These are phyloP conservation scores for Cordyceps cicadae DNA, from an alignment of 2,329 filamentous ascomycete genomes.

Conservation along the genomic window DNA sequence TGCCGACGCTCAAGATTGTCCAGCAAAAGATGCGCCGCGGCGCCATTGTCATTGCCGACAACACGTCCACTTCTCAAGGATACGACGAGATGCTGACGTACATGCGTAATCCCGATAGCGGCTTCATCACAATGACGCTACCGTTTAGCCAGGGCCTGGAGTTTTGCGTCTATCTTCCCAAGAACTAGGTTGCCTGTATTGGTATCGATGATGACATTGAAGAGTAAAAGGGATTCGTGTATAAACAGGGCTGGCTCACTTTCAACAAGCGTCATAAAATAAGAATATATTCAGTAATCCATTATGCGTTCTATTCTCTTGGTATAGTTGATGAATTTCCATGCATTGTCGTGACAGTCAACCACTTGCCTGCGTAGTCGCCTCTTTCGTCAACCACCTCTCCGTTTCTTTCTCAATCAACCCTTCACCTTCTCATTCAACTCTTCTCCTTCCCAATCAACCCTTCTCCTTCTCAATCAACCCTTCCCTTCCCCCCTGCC, in stretches of 20 bases:
- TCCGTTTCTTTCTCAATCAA: background rate
- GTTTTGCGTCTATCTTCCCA: slow-evolving; percentile 16
- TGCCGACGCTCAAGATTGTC: slow-evolving; percentile 39
- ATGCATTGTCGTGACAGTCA: background rate
- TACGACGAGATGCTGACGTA: slow-evolving; percentile 38
- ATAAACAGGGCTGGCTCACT: background rate
- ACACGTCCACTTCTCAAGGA: slow-evolving; percentile 28
- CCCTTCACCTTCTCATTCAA: too few species aligned
- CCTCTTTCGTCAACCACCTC: too few species aligned
- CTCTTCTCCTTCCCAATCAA: background rate
- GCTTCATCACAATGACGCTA: slow-evolving; percentile 31
- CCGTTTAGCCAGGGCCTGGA: slow-evolving; percentile 17
- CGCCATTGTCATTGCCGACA: slow-evolving; percentile 39
- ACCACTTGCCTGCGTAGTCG: too few species aligned
- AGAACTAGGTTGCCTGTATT: background rate
- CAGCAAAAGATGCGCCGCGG: slow-evolving; percentile 34
- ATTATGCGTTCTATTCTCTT: background rate
- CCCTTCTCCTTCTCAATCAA: background rate
- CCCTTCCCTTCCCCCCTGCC: background rate
- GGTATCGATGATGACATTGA: background rate
- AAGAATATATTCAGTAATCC: background rate
- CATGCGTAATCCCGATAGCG: slow-evolving; percentile 32
- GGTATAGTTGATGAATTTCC: background rate
- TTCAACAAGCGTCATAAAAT: background rate
- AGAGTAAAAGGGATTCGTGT: background rate